Conservation (phyloP, 2,329 filamentous ascomycete species). For the Alternaria longipes region DNA sequence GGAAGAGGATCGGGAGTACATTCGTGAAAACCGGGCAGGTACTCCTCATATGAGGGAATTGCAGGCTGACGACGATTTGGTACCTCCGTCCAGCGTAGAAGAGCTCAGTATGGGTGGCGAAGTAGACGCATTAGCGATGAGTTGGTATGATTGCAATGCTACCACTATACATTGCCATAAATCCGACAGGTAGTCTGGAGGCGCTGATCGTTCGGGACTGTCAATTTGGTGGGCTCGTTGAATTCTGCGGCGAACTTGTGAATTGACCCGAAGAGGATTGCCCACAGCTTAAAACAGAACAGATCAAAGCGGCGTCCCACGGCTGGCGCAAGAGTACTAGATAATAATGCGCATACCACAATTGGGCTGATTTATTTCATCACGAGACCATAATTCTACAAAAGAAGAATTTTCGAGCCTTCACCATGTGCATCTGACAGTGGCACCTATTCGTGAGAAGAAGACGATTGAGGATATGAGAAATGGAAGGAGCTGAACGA, state of each 20-base stretch:
- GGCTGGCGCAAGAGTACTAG: too few species aligned
- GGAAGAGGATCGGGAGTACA: constrained; percentile 30
- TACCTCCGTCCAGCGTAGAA: constrained; percentile 13
- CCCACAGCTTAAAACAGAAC: neutral
- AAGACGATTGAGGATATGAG: neutral
- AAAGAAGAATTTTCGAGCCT: too few species aligned
- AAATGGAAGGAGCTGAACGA: neutral
- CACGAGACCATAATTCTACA: too few species aligned
- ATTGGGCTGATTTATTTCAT: too few species aligned
- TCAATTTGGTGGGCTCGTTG: neutral
- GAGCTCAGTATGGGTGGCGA: constrained; percentile 15
- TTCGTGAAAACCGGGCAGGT: constrained; percentile 28
- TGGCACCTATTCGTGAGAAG: neutral
- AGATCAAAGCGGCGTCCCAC: too few species aligned
- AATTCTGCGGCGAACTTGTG: neutral
- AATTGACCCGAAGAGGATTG: neutral
- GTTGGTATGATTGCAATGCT: neutral
- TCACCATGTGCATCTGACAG: too few species aligned
- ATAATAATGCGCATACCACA: too few species aligned
- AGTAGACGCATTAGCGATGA: neutral
- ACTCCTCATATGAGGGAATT: constrained; percentile 38
- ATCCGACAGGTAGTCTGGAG: neutral
- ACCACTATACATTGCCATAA: neutral
- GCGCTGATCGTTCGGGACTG: neutral
- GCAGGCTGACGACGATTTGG: constrained; percentile 25